Percentiles rank a stretch among this genome's conserved stretches.
These are phyloP conservation scores for Caulochytrium protostelioides DNA, from an alignment of 371 early-diverging fungal genomes.

Conservation along the genomic window DNA sequence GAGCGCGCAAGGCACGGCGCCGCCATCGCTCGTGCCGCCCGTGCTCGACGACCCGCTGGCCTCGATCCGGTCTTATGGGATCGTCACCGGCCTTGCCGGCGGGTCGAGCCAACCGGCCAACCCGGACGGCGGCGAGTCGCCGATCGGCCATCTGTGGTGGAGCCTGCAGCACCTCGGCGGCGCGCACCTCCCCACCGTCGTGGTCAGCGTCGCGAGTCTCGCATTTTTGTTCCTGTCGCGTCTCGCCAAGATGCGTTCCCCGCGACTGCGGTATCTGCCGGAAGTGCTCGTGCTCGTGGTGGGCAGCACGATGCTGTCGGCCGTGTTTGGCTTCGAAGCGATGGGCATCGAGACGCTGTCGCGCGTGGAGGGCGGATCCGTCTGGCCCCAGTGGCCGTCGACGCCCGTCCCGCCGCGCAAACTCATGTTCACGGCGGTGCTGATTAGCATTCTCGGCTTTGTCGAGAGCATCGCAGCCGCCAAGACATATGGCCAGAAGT, in stretches of 20 bases:
- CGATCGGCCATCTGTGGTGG: conserved; percentile 43
- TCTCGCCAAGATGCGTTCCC: conserved; percentile 28
- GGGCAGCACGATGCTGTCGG: conserved; percentile 37
- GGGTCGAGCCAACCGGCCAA: conserved; percentile 8
- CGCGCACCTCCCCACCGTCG: conserved; percentile 40
- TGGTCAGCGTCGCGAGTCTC: conserved; percentile 43
- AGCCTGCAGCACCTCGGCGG: conserved; percentile 27
- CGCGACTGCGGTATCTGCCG: conserved; percentile 45
- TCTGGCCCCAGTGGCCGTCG: conserved; percentile 10
- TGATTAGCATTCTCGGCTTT: conserved; percentile 35
- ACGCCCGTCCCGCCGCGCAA: conserved; percentile 7
- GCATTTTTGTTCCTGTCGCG: conserved; percentile 36
- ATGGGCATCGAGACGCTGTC: conserved; percentile 50
- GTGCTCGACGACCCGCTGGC: conserved; percentile 20
- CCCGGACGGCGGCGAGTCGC: conserved; percentile 38
- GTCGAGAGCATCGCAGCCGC: conserved; percentile 82
- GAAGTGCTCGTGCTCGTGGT: conserved; percentile 69
- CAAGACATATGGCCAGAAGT: conserved; percentile 63
- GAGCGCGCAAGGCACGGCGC: background rate
- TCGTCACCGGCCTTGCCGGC: background rate
- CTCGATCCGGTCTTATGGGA: background rate
- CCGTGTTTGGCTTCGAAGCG: conserved; percentile 36
- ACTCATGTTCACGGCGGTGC: background rate
- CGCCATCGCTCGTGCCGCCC: background rate
- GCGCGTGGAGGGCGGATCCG: conserved; percentile 31